Conservation (phyloP, 2,329 filamentous ascomycete genomes). For the Cryphonectria radicalis region DNA sequence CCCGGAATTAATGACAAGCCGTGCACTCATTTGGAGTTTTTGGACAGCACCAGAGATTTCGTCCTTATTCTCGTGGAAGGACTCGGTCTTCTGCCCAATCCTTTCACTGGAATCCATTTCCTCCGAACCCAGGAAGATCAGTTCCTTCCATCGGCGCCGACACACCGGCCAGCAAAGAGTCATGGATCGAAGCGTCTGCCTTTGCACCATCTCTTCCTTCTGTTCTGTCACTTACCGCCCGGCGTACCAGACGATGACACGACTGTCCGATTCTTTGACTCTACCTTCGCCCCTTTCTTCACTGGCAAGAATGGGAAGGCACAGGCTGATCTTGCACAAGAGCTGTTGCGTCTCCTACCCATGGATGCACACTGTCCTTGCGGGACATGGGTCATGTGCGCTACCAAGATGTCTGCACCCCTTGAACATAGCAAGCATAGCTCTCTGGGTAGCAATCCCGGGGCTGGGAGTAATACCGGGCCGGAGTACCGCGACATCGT, state of each 20-base stretch:
- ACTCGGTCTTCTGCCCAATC: constrained; percentile 58
- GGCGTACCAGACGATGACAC: constrained; percentile 53
- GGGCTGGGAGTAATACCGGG: constrained; percentile 55
- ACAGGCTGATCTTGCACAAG: constrained; percentile 52
- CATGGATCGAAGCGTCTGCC: constrained; percentile 60
- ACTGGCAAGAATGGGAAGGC: constrained; percentile 49
- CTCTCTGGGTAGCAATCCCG: constrained; percentile 44
- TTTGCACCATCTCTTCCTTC: constrained; percentile 67
- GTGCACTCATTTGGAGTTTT: constrained; percentile 52
- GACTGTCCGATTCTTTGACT: constrained; percentile 50
- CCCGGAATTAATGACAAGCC: constrained; percentile 51
- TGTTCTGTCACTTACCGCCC: constrained; percentile 58
- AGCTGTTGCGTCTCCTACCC: constrained; percentile 56
- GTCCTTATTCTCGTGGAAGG: constrained; percentile 53
- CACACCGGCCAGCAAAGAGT: constrained; percentile 59
- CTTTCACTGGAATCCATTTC: constrained; percentile 65
- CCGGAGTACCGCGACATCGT: constrained; percentile 73
- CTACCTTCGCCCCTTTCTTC: constrained; percentile 64
- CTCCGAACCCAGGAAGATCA: constrained; percentile 55
- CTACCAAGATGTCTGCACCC: constrained; percentile 49
- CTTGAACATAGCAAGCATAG: constrained; percentile 47
- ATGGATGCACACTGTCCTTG: constrained; percentile 50
- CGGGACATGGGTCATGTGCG: constrained; percentile 56
- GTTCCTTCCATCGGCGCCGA: constrained; percentile 70
- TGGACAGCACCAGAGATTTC: constrained; percentile 58